Conservation (phyloP, 768 basidiomycete genomes). For the Kwoniella botswanensis region DNA sequence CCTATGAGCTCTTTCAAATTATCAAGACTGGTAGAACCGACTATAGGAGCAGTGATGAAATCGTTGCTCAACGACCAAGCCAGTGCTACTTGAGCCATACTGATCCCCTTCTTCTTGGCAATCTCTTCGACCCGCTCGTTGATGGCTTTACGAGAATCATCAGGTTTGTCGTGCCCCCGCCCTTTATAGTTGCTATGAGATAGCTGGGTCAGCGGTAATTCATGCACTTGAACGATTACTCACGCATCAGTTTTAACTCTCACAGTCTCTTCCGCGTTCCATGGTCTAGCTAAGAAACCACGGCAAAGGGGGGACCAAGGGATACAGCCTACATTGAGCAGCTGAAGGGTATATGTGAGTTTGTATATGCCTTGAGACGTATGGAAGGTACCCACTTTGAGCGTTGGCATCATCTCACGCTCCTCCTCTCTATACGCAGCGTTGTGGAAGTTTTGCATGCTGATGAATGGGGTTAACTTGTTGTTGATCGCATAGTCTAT, state of each 20-base stretch:
- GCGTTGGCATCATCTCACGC: constrained; percentile 55
- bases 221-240: background rate
- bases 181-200: background rate
- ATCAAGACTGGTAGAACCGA: constrained; percentile 60
- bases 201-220: background rate
- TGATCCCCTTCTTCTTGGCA: constrained; percentile 59
- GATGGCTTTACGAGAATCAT: constrained; percentile 58
- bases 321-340: constrained; percentile 65
- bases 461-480: constrained; percentile 68
- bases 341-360: constrained; percentile 6
- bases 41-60: constrained; percentile 61
- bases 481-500: constrained; percentile 68
- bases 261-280: constrained; percentile 19
- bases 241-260: constrained; percentile 18
- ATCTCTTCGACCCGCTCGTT: constrained; percentile 61
- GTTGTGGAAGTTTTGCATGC: constrained; percentile 73
- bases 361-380: background rate
- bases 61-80: constrained; percentile 61
- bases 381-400: constrained; percentile 18
- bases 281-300: constrained; percentile 34
- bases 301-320: constrained; percentile 64
- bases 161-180: constrained; percentile 22
- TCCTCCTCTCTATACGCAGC: constrained; percentile 66
- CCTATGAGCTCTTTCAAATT: constrained; percentile 61
- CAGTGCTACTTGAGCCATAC: constrained; percentile 63